Conservation (phyloP, 257 asterid species). For the Thymus mandschuricus region DNA sequence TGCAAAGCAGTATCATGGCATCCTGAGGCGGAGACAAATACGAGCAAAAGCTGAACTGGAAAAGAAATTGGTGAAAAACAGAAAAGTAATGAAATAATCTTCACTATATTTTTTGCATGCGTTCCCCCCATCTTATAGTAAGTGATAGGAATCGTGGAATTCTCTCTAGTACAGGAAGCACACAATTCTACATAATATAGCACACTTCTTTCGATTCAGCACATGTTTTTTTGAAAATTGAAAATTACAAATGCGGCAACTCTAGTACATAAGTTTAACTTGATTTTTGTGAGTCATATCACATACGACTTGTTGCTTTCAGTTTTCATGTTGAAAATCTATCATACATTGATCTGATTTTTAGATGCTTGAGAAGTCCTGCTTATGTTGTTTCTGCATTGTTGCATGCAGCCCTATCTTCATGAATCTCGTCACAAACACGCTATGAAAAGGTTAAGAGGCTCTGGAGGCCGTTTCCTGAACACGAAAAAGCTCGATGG, state of each 20-base stretch:
- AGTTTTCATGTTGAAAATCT: constrained; percentile 11
- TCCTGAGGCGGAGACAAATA: constrained; percentile 74
- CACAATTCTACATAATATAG: not conserved
- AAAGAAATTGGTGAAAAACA: constrained; percentile 60
- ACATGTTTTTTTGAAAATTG: constrained; percentile 8
- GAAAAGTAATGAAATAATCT: constrained; percentile 52
- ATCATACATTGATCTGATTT: not conserved
- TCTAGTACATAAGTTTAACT: constrained; percentile 1
- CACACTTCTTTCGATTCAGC: not conserved
- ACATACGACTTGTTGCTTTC: constrained; percentile 1
- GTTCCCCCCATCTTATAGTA: not conserved
- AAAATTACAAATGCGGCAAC: not conserved
- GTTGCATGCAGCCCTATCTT: constrained; percentile 68
- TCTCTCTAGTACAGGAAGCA: constrained; percentile 10
- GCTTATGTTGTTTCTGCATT: constrained; percentile 11
- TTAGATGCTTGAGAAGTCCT: constrained; percentile 1
- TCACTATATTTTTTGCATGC: not conserved
- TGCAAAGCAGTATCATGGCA: constrained; percentile 84
- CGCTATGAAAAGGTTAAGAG: constrained; percentile 82
- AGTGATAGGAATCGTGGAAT: not conserved
- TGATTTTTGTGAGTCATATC: constrained; percentile 3
- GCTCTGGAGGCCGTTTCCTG: constrained; percentile 84
- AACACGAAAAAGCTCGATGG: constrained; percentile 56
- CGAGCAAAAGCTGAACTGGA: constrained; percentile 86
- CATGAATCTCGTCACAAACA: constrained; percentile 84